Base-by-base conservation (phyloP, 345 rosid genomes). In the Lepidium sativum region DNA sequence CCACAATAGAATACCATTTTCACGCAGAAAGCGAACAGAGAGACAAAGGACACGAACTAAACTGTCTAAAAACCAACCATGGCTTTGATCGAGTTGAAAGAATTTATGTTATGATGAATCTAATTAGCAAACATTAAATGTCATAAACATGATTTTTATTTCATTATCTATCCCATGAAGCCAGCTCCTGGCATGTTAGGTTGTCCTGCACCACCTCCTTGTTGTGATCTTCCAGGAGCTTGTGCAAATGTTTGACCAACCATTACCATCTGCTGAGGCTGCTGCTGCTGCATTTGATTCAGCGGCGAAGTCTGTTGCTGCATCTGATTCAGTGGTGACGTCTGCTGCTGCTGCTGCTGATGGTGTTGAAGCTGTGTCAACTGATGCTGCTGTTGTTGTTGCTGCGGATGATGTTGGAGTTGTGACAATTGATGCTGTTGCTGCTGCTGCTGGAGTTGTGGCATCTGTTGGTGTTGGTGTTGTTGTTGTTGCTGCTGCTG, bases 211-310 rank as follows among this genome's bases (percentile, higher is more conserved):
- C 69, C 60, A 53, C 56, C 69, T 45, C 64, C 50, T 71, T 31
- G 44, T 63, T 92, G 98, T 6, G 91, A 76, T 65, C 89, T 68
- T 67, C 86, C 88, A 10, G 95, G 80, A 62, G 81, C 91, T 85
- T 85, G 96, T 51, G 70, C 83, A 77, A 87, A 89, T 51, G 80
- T 72, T 77, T 85, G 86, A 70, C 82, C 62, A 58, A 53, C 86
- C 84, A 89, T 84, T 72, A 84, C 86, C 84, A 86, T 82, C 79
- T 83, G 92, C 37, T 84, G 89, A 64, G 83, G 88, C 73, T 75
- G 83, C n/a, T n/a, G n/a, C n/a, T n/a, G n/a, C 38, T 70, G 80
- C 53, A 74, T 81, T 39, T 65, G 84, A 42, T 63, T 81, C 68
- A 72, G 55, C 17, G 72, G 84, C 1, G 76, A 61, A 6, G 49